Base-by-base conservation (phyloP, 2,329 filamentous ascomycete genomes). In the Monascus ruber region DNA sequence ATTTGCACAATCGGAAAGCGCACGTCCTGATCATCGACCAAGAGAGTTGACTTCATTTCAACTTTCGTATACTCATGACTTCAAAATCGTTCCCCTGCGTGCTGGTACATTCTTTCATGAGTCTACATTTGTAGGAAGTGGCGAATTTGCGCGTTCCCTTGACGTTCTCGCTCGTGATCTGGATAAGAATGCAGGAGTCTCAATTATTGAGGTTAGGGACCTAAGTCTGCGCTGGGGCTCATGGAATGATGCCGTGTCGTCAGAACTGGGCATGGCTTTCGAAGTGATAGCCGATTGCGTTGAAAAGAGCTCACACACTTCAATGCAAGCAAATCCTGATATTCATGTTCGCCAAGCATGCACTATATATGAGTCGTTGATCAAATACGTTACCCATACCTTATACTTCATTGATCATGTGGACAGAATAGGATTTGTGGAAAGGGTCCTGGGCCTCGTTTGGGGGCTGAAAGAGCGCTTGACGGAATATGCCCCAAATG, bases 61-160 rank as follows among this genome's bases (percentile, higher is more conserved):
- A 26, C 64, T 64, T 4, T 59, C 60, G 17, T 77, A 76, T 46
- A 56, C 73, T 1, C 61, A 63, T 7, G 69, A 71, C 44, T 79
- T 79, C 42, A 71, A 72, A 37, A 55, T 76, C 6, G 52, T 52
- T 4, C 69, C 72, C 24, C 53, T 79, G 5, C 59, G 58, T 6
- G 44, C 62, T 5, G 74, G 70, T 1, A 75, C 71, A 0, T 76
- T 68, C 48, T 79, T 78, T 44, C 71, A 74, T 43, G 56, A 67
- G 33, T 65, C 61, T 34, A 77, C 74, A 4, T 74, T 79, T 42
- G 62, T 79, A 41, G 76, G 76, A 26, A 74, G 73, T 46, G 73
- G 72, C 3, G 69, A 72, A 25, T 68, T 79, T 35, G 51, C 56
- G 10, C 63, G 61, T 29, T 68, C 68, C 29, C 46, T 79, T 4